Percentiles rank a stretch among this genome's conserved stretches.
These are phyloP conservation scores for Tuber calosporum DNA, from an alignment of 495 filamentous ascomycete species.

Conservation along the genomic window DNA sequence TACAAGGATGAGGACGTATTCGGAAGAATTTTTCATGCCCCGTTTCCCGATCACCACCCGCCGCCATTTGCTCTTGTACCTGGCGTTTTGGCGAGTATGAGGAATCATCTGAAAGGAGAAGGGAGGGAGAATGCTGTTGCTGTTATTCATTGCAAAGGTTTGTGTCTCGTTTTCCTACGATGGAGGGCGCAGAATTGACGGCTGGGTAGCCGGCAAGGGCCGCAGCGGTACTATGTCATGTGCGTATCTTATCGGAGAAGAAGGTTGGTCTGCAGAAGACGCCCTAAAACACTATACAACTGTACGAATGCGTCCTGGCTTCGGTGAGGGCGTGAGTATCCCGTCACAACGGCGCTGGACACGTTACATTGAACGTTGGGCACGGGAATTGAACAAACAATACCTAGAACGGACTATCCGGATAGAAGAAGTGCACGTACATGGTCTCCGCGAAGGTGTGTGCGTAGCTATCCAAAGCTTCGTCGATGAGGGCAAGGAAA, in stretches of 20 bases:
- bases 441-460: constrained; percentile 81
- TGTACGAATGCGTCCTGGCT: constrained; percentile 77
- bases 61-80: constrained; percentile 86
- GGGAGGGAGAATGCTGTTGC: constrained; percentile 52
- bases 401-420: constrained; percentile 81
- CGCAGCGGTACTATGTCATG: constrained; percentile 82
- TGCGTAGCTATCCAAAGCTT: constrained; percentile 81
- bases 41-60: constrained; percentile 95
- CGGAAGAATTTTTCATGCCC: constrained; percentile 74
- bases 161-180: neutral
- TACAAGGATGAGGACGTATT: constrained; percentile 88
- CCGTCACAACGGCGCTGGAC: constrained; percentile 85
- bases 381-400: constrained; percentile 54
- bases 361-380: constrained; percentile 84
- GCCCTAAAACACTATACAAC: constrained; percentile 79
- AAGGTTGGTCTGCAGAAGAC: constrained; percentile 72
- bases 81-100: constrained; percentile 81
- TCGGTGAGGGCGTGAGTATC: constrained; percentile 86
- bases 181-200: neutral
- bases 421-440: constrained; percentile 80
- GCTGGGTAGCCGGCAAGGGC: constrained; percentile 75
- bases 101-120: constrained; percentile 47
- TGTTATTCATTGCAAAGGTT: constrained; percentile 83
- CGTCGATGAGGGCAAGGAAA: constrained; percentile 76
- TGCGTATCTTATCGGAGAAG: constrained; percentile 81